Conservation (phyloP, 345 rosid species). For the Durio zibethinus region DNA sequence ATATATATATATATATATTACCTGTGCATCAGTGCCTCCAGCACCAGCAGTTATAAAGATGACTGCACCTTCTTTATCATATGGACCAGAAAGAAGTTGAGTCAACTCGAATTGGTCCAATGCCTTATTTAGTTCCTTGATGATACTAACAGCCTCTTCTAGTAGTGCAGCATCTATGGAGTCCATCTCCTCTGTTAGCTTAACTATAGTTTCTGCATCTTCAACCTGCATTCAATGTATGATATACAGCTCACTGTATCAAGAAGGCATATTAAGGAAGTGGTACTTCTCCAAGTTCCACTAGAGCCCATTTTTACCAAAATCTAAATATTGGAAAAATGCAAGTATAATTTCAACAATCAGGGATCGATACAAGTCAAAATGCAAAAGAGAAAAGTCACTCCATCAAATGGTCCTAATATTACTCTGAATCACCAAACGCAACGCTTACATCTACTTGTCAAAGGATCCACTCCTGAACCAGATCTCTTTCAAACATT, state of each 20-base stretch:
- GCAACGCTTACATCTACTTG: background rate
- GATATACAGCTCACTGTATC: background rate
- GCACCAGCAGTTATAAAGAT: conserved; percentile 90
- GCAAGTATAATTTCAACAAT: too few relatives aligned
- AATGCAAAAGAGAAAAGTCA: background rate
- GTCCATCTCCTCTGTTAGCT: conserved; percentile 91
- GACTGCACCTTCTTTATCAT: conserved; percentile 91
- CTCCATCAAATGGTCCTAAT: background rate
- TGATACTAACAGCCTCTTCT: conserved; percentile 68
- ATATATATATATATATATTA: too few relatives aligned
- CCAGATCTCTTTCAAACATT: background rate
- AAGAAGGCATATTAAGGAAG: conserved; percentile 2
- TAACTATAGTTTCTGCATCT: conserved; percentile 85
- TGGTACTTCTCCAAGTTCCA: background rate
- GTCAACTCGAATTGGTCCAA: conserved; percentile 76
- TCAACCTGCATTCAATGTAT: conserved; percentile 54
- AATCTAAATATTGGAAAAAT: background rate
- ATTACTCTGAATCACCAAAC: background rate
- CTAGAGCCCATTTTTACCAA: conserved; percentile 1
- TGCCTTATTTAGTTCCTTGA: conserved; percentile 65
- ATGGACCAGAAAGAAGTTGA: conserved; percentile 91
- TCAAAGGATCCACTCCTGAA: background rate
- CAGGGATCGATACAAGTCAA: background rate
- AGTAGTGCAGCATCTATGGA: conserved; percentile 73
- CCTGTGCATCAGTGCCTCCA: conserved; percentile 99